Evolutionary conservation across 192 early-diverging fungal species (phyloP).

Genomic region (Coemansia nantahalensis): DNA sequence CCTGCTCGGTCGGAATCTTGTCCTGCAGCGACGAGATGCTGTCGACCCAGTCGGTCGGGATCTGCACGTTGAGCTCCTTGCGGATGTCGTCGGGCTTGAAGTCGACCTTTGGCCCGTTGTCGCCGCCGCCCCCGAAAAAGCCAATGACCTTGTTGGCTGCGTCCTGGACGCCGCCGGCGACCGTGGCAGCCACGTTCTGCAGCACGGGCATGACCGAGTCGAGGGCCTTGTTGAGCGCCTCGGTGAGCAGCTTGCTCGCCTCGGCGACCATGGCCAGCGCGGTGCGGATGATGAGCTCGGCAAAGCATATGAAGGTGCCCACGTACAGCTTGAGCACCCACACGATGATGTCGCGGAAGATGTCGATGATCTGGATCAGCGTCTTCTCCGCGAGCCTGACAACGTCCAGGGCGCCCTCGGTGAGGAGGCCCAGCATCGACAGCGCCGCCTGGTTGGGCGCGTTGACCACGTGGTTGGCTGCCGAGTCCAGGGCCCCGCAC

Average conservation of each 20-base stretch:
- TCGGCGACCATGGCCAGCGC: slow-evolving; percentile 23
- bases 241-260: slow-evolving; percentile 25
- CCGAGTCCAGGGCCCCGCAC: slow-evolving; percentile 20
- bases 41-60: slow-evolving; percentile 38
- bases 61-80: slow-evolving; percentile 23
- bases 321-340: slow-evolving; percentile 38
- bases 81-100: slow-evolving; percentile 28
- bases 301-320: slow-evolving; percentile 46
- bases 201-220: slow-evolving; percentile 19
- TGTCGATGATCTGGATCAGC: slow-evolving; percentile 19
- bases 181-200: slow-evolving; percentile 20
- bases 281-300: slow-evolving; percentile 39
- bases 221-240: slow-evolving; percentile 26
- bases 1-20: slow-evolving; percentile 41
- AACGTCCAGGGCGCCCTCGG: slow-evolving; percentile 8
- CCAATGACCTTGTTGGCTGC: slow-evolving; percentile 15
- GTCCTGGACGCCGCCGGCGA: slow-evolving; percentile 12
- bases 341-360: slow-evolving; percentile 27
- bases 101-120: neutral
- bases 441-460: slow-evolving; percentile 22
- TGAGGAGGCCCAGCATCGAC: slow-evolving; percentile 17
- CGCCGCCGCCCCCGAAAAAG: slow-evolving; percentile 10
- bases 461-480: slow-evolving; percentile 21
- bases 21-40: slow-evolving; percentile 20
- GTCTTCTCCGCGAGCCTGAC: slow-evolving; percentile 12